These are phyloP conservation scores for Hansenula lynferdii DNA, from an alignment of 1,139 yeast genomes.

Conservation along the genomic window DNA sequence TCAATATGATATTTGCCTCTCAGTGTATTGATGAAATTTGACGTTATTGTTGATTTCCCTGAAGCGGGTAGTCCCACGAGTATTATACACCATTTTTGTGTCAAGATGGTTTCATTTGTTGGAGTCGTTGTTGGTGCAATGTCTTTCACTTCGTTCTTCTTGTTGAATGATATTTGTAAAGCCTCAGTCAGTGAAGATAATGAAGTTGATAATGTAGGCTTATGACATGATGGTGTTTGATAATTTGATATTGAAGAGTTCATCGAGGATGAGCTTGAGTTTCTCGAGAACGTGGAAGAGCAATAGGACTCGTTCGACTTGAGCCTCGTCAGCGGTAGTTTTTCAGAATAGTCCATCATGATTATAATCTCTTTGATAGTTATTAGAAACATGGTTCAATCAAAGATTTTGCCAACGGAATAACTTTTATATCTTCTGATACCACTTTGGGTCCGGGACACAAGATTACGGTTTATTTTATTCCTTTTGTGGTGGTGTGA, in stretches of 20 bases:
- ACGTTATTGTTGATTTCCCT: conserved; percentile 63
- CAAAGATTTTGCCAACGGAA: too few species aligned
- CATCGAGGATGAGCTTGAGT: conserved; percentile 19
- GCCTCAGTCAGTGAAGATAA: conserved; percentile 15
- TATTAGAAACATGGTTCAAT: too few species aligned
- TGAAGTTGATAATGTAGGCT: conserved; percentile 4
- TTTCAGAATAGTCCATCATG: too few species aligned
- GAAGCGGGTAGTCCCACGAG: conserved; percentile 69
- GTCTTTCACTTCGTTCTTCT: background rate
- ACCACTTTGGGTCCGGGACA: too few species aligned
- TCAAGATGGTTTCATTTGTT: conserved; percentile 15
- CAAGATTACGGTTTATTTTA: too few species aligned
- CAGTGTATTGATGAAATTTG: conserved; percentile 42
- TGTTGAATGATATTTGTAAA: conserved; percentile 8
- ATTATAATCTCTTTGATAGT: too few species aligned
- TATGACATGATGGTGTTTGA: background rate
- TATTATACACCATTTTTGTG: conserved; percentile 36
- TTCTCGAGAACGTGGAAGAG: conserved; percentile 19
- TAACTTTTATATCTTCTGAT: too few species aligned
- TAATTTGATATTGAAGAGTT: conserved; percentile 7
- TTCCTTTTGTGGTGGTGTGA: too few species aligned
- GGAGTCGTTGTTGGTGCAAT: conserved; percentile 20
- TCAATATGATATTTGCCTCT: conserved; percentile 30
- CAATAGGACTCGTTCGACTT: conserved; percentile 18
- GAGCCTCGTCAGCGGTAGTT: conserved; percentile 12